Evolutionary conservation across 345 rosid species (phyloP), one percentile per base, ranked within the genome.

Genomic region (Sonneratia alba): DNA sequence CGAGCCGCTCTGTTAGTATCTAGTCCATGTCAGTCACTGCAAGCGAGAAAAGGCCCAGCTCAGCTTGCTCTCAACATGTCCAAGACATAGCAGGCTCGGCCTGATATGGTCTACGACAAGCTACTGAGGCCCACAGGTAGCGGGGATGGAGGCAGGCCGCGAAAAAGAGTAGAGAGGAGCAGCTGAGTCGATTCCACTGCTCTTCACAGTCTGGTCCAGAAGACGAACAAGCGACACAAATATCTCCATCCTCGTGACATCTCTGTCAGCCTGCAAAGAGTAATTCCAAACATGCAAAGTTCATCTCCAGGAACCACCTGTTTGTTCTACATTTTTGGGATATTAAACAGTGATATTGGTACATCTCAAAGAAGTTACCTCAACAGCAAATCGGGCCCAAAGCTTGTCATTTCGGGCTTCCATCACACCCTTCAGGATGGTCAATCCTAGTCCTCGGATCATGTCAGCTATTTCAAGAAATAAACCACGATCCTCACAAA

Each of bases 381-480:
- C 99, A 2, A 96, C 97, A 0, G 89, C 83, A 79, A 92, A 96
- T 37, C 83, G 90, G 42, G 97, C 98, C 97, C 97, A 89, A 63
- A 92, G 86, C 83, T 92, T 91, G 83, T 87, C 93, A 24, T 84
- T 68, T 53, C 89, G 83, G 74, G 93, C 84, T 78, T 96, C 97
- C 85, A 96, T 86, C 38, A 91, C 85, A 32, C 99, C 99, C 77
- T 87, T 95, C 88, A 95, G 84, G 84, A 95, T 95, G 64, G 96
- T 95, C 71, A 95, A 79, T 67, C 99, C 99, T 83, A 95, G 72
- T 71, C 97, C 92, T 80, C 91, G 79, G 76, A 95, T 88, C 73
- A 92, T 71, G 71, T 95, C 97, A 24, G 97, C 99, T 69, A 92
- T 95, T 78, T 95, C 99, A 0, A 95, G 82, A 83, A 95, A 95